Base-by-base conservation (phyloP, 306 rosid genomes). In the Glycine latifolia region DNA sequence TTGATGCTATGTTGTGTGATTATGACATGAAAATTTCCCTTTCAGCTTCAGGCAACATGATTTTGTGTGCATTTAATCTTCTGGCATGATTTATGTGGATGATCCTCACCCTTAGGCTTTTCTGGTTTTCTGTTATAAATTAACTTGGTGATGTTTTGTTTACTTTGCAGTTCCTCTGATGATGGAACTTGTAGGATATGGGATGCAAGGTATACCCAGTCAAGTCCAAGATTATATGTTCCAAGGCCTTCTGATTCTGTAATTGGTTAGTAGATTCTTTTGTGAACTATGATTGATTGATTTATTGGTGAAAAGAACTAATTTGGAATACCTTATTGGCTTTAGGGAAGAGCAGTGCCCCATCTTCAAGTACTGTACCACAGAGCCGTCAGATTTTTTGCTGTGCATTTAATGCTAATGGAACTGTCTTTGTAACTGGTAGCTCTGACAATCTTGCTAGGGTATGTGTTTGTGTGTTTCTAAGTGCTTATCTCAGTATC, bases 401-500 rank as follows among this genome's bases (percentile, higher is more conserved):
- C 82, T 96, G 99, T 63, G 91, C 98, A 55, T 96, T 92, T 86
- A 96, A 96, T 92, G 91, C 99, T 75, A 92, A 88, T 86, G 99
- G 99, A 86, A 96, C 97, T 77, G 95, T 96, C 79, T 96, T 96
- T 91, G 99, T 96, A 79, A 96, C 99, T 14, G 99, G 98, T 88
- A 96, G 99, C 91, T 96, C 99, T 54, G 99, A 96, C 89, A 92
- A 95, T 78, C 94, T 89, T 83, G 99, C 99, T n/a, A 89, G 99
- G 97, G 99, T 96, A 92, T 78, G 31, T 62, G 65, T 88, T 78
- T 39, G 13, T 67, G 15, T 17, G 74, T 44, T n/a, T 41, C 13
- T 15, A 43, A 13, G 14, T 59, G 31, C 65, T 66, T 80, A 70
- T 26, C 31, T 26, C 31, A 26, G 31, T 26, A 26, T 63, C 73